Evolutionary conservation across 768 basidiomycete species (phyloP), one percentile per base, ranked within the genome.

Genomic region (Stropharia rugosoannulata): DNA sequence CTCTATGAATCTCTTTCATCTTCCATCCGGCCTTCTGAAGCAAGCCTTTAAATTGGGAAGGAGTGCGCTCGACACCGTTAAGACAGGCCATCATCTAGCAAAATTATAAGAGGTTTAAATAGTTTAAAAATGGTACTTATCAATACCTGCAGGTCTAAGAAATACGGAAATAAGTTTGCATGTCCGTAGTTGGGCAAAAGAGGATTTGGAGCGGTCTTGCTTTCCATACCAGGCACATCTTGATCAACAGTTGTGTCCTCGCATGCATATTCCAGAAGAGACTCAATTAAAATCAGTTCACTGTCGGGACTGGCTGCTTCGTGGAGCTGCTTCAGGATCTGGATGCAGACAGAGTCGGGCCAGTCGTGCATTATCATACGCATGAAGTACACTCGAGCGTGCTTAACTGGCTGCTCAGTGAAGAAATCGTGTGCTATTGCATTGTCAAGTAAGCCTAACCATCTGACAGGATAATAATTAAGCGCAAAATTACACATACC

Each of bases 271-370:
- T 41, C 50, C 53, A 73, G 43, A 19, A 77, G 59, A 22, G 39
- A 65, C 50, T 79, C 78, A 29, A 76, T 55, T 6, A 79, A 18
- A 50, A 80, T 46, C 3, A 78, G 68, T 29, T 64, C 70, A 8
- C 76, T 77, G 9, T 57, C 48, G 2, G 70, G 57, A 0, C 51
- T 56, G 10, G 76, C 73, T 2, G 70, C 71, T 4, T 49, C 64
- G 5, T 73, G 67, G 10, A 78, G 64, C 6, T 69, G 62, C 10
- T 59, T 59, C 12, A 79, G 63, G 47, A 77, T 73, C 38, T 63
- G 61, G 9, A 45, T 44, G 45, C 59, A 62, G 41, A 70, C 63
- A 1, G 22, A 22, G 22, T 22, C 22, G 22, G 22, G 22, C 22
- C 22, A 22, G 22, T 22, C 22, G 22, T 22, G 22, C 22, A 22